phyloP scores from a whole-genome alignment of 2,329 filamentous ascomycete genomes.

The Hypoxylon sp. region DNA sequence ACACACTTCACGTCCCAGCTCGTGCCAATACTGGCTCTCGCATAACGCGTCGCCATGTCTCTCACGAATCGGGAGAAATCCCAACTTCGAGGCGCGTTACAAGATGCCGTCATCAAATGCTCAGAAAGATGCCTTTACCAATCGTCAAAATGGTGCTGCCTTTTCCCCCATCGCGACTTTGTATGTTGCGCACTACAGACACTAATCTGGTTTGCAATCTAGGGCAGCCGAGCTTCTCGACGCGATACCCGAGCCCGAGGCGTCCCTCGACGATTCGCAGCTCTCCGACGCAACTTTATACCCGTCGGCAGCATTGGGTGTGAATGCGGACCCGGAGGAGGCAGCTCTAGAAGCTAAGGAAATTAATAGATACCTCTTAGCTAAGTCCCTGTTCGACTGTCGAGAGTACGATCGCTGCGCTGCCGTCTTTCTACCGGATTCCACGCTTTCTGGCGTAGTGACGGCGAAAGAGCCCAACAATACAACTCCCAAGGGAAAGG shows the following conservation, averaged over 20 bases:
- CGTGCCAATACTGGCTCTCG: constrained; percentile 16
- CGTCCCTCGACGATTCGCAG: constrained; percentile 42
- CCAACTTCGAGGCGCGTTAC: constrained; percentile 76
- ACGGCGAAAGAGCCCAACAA: constrained; percentile 54
- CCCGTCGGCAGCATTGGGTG: constrained; percentile 58
- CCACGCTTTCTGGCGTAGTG: constrained; percentile 73
- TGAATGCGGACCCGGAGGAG: constrained; percentile 74
- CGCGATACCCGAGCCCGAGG: constrained; percentile 70
- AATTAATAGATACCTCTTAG: constrained; percentile 83
- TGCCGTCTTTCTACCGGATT: constrained; percentile 84
- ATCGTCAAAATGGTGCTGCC: constrained; percentile 86
- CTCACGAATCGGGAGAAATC: constrained; percentile 64
- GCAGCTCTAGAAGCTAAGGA: constrained; percentile 79
- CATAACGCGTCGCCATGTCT: constrained; percentile 52
- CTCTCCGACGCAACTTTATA: constrained; percentile 49
- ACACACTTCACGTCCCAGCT: neutral
- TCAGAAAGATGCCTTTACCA: constrained; percentile 96
- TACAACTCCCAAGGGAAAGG: constrained; percentile 54
- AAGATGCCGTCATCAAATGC: constrained; percentile 87
- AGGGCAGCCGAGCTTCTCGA: constrained; percentile 96
- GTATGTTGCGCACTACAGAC: neutral
- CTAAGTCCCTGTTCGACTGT: constrained; percentile 94
- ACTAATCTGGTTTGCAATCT: constrained; percentile 16
- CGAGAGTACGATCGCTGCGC: constrained; percentile 94
- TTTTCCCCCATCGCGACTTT: neutral